Evolutionary conservation across 192 early-diverging fungal genomes (phyloP), one percentile per base, ranked within the genome.

Genomic region (Anaeromyces robustus): DNA sequence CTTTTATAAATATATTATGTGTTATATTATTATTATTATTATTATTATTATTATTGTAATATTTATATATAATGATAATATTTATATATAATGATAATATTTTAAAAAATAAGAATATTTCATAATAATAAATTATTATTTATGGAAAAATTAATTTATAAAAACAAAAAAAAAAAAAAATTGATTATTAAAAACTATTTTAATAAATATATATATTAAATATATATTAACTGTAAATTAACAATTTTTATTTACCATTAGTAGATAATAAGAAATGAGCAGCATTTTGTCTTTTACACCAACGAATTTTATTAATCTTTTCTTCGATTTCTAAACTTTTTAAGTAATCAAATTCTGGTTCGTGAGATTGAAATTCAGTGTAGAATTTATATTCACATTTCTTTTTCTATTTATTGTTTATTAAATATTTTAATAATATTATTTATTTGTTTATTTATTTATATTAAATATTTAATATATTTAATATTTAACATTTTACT

Each of bases 331-430:
- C 97, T 83, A 99, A 90, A 88, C 94, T 96, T 90, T 99, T 99
- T 80, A 99, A 89, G 84, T 99, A 99, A 86, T 99, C 97, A 83
- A 99, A 99, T 88, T 99, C 96, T 34, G 97, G 96, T 88, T 99
- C 97, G 86, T 99, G 97, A 82, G 97, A 99, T 86, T 99, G 97
- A 84, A 99, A 99, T 86, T 99, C 97, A 78, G 97, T 97, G 82
- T 95, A 96, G 84, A 99, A 99, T 86, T 97, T 97, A 90, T 98
- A 99, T 86, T 99, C 97, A 87, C 96, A 98, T n/a, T 94, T 92
- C 87, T 96, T 95, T 90, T 99, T 99, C 96, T 98, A 87, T 68
- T 41, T 16, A 17, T 41, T 41, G 4, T 41, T 41, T 16, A 12
- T 52, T 52, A 2, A 52, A 52, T 22, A 13, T 13, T 22, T 52